Evolutionary conservation across 202 grass and related monocot genomes (phyloP).

Genomic region (Schoenoplectus triqueter): DNA sequence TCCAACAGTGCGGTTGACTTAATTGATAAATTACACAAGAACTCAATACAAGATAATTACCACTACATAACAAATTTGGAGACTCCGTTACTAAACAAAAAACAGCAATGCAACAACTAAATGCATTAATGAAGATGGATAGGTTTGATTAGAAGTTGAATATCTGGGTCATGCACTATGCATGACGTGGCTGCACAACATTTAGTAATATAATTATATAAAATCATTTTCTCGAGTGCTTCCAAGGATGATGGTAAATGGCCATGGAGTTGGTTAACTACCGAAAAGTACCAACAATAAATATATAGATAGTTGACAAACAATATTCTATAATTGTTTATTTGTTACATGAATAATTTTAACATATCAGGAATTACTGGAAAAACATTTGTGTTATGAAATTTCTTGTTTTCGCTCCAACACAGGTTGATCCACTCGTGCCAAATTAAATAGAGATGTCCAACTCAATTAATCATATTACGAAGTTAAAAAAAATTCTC

Average conservation of each 20-base stretch:
- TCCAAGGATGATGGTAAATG: neutral
- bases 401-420: no score
- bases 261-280: conserved; percentile 25
- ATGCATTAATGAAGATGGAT: conserved; percentile 8
- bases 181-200: conserved; percentile 17
- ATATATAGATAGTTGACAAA: neutral
- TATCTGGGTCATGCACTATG: conserved; percentile 22
- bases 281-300: neutral
- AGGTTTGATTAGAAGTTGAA: neutral
- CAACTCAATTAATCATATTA: no score
- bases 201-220: neutral
- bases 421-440: no score
- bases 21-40: neutral
- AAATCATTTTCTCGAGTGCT: neutral
- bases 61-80: neutral
- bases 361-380: no score
- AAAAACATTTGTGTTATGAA: no score
- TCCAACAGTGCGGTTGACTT: conserved; percentile 7
- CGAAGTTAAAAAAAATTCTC: no score
- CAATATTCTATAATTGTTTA: no score
- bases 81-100: conserved; percentile 4
- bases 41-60: neutral
- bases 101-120: conserved; percentile 30
- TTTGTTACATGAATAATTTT: no score
- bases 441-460: no score